phyloP scores from a whole-genome alignment of 164 flowering plant species.

The Pachysandra terminalis region DNA sequence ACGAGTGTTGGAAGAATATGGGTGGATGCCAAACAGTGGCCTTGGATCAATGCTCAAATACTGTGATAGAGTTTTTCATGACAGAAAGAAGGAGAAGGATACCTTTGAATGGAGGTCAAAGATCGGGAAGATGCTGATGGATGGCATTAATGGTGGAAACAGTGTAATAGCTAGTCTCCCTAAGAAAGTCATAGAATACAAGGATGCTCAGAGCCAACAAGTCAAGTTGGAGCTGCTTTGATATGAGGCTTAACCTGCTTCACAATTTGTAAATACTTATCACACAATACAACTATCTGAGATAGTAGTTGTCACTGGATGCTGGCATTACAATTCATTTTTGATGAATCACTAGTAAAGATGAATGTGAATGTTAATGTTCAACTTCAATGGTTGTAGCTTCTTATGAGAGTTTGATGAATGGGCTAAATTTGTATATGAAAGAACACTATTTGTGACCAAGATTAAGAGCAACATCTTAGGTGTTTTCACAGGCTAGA shows the following conservation, averaged over 20 bases:
- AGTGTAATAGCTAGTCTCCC: constrained; percentile 33
- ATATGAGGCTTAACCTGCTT: constrained; percentile 3
- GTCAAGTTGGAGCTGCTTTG: constrained; percentile 36
- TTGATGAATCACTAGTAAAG: no score
- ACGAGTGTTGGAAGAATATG: constrained; percentile 63
- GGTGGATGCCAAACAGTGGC: constrained; percentile 80
- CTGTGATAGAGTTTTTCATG: constrained; percentile 79
- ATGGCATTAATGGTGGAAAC: constrained; percentile 70
- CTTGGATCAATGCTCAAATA: constrained; percentile 87
- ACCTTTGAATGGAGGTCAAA: constrained; percentile 78
- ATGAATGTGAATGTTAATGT: no score
- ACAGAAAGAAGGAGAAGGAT: constrained; percentile 55
- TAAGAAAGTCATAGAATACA: constrained; percentile 26
- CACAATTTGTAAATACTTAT: constrained; percentile 3
- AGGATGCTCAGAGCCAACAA: constrained; percentile 15
- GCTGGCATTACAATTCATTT: no score
- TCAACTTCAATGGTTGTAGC: no score
- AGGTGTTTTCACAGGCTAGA: no score
- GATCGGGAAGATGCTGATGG: constrained; percentile 65
- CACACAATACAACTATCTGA: background rate
- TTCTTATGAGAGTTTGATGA: no score
- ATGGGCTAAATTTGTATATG: no score
- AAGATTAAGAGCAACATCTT: no score
- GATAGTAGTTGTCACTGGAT: no score
- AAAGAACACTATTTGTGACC: no score